Base-by-base conservation (phyloP, 1,284 basidiomycete species). In the Leccinum subrobustum region DNA sequence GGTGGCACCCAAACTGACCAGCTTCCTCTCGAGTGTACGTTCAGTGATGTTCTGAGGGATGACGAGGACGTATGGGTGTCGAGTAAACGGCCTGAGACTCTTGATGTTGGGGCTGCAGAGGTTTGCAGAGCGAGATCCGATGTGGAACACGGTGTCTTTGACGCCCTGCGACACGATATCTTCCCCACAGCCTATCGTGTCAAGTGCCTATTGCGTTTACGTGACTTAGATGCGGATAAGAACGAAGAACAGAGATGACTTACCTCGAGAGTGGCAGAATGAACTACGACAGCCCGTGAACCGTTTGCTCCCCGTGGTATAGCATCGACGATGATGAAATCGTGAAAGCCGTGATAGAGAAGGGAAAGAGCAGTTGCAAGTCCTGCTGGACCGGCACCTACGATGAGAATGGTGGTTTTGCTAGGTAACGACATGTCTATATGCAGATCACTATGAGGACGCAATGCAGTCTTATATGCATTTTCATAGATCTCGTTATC, bases 11-110 rank as follows among this genome's bases (percentile, higher is more conserved):
- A 64, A 71, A 57, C 14, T 74, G 63, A 70, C 60, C 8, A 83
- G 62, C 35, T 75, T 73, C 6, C 76, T 67, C 3, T 67, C 68
- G 2, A 86, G 71, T 3, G 78, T 67, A 11, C 70, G 65, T 63
- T 87, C 85, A 0, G 82, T 83, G 44, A 77, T 60, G 51, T 73
- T 75, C 63, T 87, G 85, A 7, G 83, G 76, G 18, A 83, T 66
- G 27, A 79, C 47, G 12, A 84, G 54, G 6, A 73, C 70, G 56
- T 77, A 83, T 0, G 84, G 79, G 64, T 74, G 81, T 11, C 73
- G 76, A 29, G 82, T 86, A 64, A 81, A 73, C 5, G 52, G 50
- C 27, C 66, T 63, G 11, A 80, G 72, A 35, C 27, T 39, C 3
- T 65, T 27, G 56, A 83, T 78, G 56, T 79, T 67, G 1, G 73